Base-by-base conservation (phyloP, 1,284 basidiomycete species). In the Cryptococcus sp. region DNA sequence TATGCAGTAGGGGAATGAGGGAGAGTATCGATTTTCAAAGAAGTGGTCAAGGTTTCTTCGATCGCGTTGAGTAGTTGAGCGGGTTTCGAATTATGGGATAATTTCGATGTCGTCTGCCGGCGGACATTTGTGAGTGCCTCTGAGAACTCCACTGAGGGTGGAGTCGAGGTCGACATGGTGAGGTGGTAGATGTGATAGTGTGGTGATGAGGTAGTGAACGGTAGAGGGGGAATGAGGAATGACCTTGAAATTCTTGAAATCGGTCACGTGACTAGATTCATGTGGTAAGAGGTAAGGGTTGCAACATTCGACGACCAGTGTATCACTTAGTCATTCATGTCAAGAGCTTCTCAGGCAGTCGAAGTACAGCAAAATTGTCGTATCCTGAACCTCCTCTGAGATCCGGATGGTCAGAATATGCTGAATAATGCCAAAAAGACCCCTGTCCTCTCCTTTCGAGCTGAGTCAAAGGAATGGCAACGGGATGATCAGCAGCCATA, bases 31-130 rank as follows among this genome's bases (percentile, higher is more conserved):
- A 47, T 48, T n/a, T 53, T 56, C 19, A 76, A 67, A 1, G 68
- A 60, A 5, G 68, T 53, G 10, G 63, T 55, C 62, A 98, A 82
- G 11, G 92, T 94, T 2, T 84, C 81, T 74, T 99, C 96, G 64
- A 98, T 81, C 16, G 93, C 96, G 51, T 81, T 77, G 41, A 99
- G 82, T 19, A 99, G 83, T 50, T 84, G 85, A 14, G 96, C 96
- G 2, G 92, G 91, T 48, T 87, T 83, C 69, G 90, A 89, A 76
- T 98, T 92, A 69, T 96, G 90, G 1, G 85, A 73, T 19, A 94
- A 80, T 24, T 83, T 81, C 0, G 92, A 94, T 22, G 83, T 82
- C 2, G 84, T 85, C 65, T 97, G 91, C 14, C 87, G 85, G 52
- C 94, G 81, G 61, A 98, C 91, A 78, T 97, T 98, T 56, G 83